Base-by-base conservation (phyloP, 2,329 filamentous ascomycete genomes). In the Rhytidhysteron rufulum region DNA sequence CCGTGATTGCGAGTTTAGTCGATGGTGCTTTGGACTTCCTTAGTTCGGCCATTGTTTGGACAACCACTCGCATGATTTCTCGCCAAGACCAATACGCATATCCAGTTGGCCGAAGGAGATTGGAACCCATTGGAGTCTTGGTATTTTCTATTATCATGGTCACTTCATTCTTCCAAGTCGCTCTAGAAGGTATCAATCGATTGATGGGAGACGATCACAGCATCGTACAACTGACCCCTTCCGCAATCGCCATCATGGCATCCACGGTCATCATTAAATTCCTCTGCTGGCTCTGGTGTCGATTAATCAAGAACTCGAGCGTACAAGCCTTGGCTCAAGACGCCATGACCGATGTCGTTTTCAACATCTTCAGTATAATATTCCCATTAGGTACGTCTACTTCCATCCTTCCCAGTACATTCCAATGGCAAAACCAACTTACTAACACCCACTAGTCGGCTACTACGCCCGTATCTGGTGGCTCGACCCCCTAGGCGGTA, bases 71-170 rank as follows among this genome's bases (percentile, higher is more conserved):
- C 55, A 74, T 90, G 45, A 88, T 90, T 53, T 79, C 82, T 34
- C 78, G 80, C 42, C 80, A 82, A 45, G 85, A 91, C 55, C 80
- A 83, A 51, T 84, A 90, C 60, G 75, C 77, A 17, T 90, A 90
- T 53, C 87, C 87, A 0, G 80, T 89, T n/a, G 87, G 87, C 7
- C 77, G 87, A 15, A 79, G 85, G 27, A 78, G 83, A 34, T 73
- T 93, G 33, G 87, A 91, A 56, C 87, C 87, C 2, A 76, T 93
- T 5, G 87, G 87, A 20, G 83, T 93, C 2, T 71, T 93, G 4
- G 82, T 91, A 40, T 93, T 91, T 67, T 86, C 83, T 13, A 78
- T 90, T 44, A 86, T 91, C 58, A 93, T 93, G 86, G 85, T 91
- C 47, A 89, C 85, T 0, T 86, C 84, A 0, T 91, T 93, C 66